These are phyloP conservation scores for Cochlearia excelsa DNA, from an alignment of 345 rosid species.

Conservation along the genomic window DNA sequence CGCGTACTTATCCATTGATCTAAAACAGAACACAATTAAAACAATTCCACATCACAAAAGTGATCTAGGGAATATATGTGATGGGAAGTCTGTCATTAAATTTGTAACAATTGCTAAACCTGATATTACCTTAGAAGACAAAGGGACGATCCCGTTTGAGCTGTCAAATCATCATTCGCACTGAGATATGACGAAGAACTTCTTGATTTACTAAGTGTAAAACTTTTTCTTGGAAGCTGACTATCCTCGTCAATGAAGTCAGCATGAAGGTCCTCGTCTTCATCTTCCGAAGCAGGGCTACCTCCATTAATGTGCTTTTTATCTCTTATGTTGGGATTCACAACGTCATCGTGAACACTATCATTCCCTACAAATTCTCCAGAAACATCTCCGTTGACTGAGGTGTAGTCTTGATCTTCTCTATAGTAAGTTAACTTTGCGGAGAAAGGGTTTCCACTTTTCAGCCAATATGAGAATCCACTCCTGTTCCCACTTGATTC, in stretches of 20 bases:
- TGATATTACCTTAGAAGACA: slow-evolving; percentile 79
- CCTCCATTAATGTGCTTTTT: slow-evolving; percentile 48
- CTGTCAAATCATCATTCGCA: slow-evolving; percentile 66
- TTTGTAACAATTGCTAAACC: slow-evolving; percentile 17
- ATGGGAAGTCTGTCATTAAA: slow-evolving; percentile 13
- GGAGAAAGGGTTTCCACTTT: slow-evolving; percentile 79
- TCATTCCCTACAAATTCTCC: slow-evolving; percentile 51
- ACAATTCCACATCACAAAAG: slow-evolving; percentile 4
- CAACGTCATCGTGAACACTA: slow-evolving; percentile 41
- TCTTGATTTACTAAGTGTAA: slow-evolving; percentile 45
- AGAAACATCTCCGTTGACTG: slow-evolving; percentile 42
- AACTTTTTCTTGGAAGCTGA: slow-evolving; percentile 93
- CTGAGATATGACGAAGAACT: slow-evolving; percentile 46
- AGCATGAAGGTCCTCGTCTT: slow-evolving; percentile 95
- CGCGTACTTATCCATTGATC: slow-evolving; percentile 98
- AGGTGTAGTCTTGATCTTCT: slow-evolving; percentile 46
- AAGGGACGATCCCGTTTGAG: slow-evolving; percentile 95
- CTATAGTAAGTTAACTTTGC: slow-evolving; percentile 48
- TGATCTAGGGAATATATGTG: slow-evolving; percentile 4
- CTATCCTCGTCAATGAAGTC: slow-evolving; percentile 98
- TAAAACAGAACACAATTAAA: slow-evolving; percentile 39
- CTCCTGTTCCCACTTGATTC: slow-evolving; percentile 48
- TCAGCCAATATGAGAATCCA: slow-evolving; percentile 78
- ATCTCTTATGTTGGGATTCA: slow-evolving; percentile 39
- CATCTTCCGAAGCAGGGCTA: slow-evolving; percentile 66